These are phyloP conservation scores for Zoysia japonica DNA, from an alignment of 176 grass and related monocot species.

Conservation along the genomic window DNA sequence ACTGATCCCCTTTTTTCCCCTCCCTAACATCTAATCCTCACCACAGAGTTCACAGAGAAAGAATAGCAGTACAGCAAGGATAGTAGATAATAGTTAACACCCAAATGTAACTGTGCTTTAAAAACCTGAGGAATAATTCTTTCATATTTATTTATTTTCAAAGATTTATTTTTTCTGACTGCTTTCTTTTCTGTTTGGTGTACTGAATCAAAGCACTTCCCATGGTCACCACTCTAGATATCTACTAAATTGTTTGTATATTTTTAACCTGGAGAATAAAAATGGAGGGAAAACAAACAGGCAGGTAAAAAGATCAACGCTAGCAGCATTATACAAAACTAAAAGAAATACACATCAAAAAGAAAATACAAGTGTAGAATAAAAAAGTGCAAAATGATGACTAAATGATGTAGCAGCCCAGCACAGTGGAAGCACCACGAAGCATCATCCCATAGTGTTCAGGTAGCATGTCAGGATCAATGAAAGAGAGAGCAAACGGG, in stretches of 20 bases:
- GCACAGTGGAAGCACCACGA: conserved; percentile 20
- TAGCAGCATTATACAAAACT: neutral
- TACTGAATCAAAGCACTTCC: neutral
- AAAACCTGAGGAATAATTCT: conserved; percentile 52
- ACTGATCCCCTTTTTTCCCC: conserved; percentile 42
- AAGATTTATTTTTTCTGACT: conserved; percentile 28
- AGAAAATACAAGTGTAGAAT: conserved; percentile 17
- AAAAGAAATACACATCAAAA: neutral
- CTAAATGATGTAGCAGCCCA: conserved; percentile 27
- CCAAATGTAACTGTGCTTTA: conserved; percentile 55
- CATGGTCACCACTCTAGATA: neutral
- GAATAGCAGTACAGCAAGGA: conserved; percentile 49
- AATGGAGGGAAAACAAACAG: neutral
- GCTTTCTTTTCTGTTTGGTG: neutral
- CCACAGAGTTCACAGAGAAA: conserved; percentile 47
- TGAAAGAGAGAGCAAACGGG: conserved; percentile 28
- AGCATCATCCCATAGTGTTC: conserved; percentile 40
- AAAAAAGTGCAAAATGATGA: neutral
- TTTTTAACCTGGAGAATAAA: conserved; percentile 3
- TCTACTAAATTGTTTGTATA: neutral
- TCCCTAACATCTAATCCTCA: conserved; percentile 59
- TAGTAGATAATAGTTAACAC: conserved; percentile 51
- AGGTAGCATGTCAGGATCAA: conserved; percentile 53
- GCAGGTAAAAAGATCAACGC: conserved; percentile 5
- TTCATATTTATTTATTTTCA: conserved; percentile 53